Evolutionary conservation across 139 green algal genomes (phyloP).

Genomic region (Gonium pectorale): DNA sequence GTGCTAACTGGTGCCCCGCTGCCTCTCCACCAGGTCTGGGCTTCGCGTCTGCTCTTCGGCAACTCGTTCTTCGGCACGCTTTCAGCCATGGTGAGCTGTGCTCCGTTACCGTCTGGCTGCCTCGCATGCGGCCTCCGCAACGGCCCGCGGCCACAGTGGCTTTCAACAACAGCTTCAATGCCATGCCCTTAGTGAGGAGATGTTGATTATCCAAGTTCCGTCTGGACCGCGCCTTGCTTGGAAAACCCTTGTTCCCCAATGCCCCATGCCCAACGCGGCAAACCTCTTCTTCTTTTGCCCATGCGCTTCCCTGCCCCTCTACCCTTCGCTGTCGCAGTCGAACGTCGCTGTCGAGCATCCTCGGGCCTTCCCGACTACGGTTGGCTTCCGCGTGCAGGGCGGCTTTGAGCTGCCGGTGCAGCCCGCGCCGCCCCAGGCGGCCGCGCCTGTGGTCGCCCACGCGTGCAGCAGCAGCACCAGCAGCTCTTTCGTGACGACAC

Average conservation of each 20-base stretch:
- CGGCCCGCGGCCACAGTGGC: no score
- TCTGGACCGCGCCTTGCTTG: no score
- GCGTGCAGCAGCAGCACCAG: background rate
- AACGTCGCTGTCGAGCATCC: slow-evolving; percentile 39
- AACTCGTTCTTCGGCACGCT: background rate
- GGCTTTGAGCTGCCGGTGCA: slow-evolving; percentile 32
- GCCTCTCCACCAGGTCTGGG: slow-evolving; percentile 30
- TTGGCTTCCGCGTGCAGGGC: slow-evolving; percentile 34
- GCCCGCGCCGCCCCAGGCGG: slow-evolving; percentile 1
- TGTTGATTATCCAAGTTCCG: no score
- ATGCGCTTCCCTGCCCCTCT: no score
- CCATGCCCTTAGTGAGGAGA: no score
- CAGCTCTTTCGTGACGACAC: slow-evolving; percentile 28
- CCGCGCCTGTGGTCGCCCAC: background rate
- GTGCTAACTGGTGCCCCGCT: no score
- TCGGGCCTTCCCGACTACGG: slow-evolving; percentile 33
- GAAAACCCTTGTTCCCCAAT: no score
- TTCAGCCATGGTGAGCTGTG: slow-evolving; percentile 8
- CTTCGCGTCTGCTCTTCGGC: slow-evolving; percentile 16
- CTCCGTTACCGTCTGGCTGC: no score
- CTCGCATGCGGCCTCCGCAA: no score
- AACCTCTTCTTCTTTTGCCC: no score
- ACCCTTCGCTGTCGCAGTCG: background rate
- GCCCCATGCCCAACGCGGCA: no score
- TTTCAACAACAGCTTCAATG: no score